Base-by-base conservation (phyloP, 768 basidiomycete species). In the Glaciozyma martinii region DNA sequence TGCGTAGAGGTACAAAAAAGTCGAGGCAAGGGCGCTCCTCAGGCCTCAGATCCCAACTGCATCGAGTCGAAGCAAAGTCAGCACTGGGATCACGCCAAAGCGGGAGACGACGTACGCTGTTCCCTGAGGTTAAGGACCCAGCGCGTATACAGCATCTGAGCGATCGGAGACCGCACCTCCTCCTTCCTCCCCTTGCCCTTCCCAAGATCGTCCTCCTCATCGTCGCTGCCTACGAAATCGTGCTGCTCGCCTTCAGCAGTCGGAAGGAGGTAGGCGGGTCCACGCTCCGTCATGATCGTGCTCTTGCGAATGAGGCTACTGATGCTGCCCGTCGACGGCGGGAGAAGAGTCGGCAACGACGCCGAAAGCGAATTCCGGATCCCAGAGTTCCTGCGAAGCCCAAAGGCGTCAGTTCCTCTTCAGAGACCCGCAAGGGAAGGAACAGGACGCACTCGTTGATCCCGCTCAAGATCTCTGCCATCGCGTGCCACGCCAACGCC, bases 81-180 rank as follows among this genome's bases (percentile, higher is more conserved):
- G 46, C 46, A 6, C 13, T 6, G 6, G 3, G 21, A n/a, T 47
- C 46, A 16, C 46, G 46, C 19, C 10, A 47, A n/a, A 12, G 10
- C 18, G n/a, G 13, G 3, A 47, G 55, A 15, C 2, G 27, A 63
- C 68, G 46, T 49, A 70, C 68, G 59, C 33, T 66, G 65, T 49
- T 70, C 70, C 61, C 61, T 67, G 21, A 95, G 78, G 5, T 92
- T 92, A 74, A 95, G 89, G 30, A 97, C 79, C 93, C 94, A 98
- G 56, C 94, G 85, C 82, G 93, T 86, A 76, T 97, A 98, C n/a
- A 98, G 79, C 68, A 98, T 81, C 75, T 98, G 94, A 27, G 91
- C 89, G 33, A 98, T 91, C 9, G 93, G 91, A 61, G 90, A 92
- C 60, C 78, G 61, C 55, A 77, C 72, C 55, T 72, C 62, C 75